Evolutionary conservation across 2,329 filamentous ascomycete species (phyloP).

Genomic region (Fusarium xyrophilum): DNA sequence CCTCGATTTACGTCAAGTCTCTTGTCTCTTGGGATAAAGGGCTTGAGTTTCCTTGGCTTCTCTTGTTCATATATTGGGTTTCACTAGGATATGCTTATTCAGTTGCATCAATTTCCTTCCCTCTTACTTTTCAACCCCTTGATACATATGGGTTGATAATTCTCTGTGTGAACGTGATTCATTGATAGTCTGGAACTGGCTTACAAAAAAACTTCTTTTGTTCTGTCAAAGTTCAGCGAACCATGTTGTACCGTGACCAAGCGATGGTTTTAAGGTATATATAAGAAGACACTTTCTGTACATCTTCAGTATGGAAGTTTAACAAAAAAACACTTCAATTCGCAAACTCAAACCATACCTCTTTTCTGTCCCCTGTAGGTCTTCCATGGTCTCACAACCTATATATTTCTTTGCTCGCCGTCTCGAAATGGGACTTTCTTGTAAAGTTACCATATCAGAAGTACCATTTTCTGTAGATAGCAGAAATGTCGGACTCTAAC

Average conservation of each 20-base stretch:
- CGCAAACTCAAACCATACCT: not conserved
- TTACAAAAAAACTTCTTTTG: not conserved
- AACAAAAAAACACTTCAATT: not conserved
- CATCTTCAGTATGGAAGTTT: not conserved
- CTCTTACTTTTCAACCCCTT: not conserved
- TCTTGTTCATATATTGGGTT: not conserved
- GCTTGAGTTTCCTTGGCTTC: not conserved
- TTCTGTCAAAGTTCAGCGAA: not conserved
- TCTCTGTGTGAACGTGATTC: slow-evolving; percentile 42
- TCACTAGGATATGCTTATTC: not conserved
- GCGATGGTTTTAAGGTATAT: not conserved
- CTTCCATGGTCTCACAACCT: not conserved
- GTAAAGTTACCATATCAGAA: not conserved
- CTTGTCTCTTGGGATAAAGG: not conserved
- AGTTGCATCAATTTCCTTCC: not conserved
- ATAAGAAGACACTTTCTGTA: not conserved
- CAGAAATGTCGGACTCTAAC: not conserved
- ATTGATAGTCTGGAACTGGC: not conserved
- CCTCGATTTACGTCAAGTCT: not conserved
- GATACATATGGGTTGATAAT: slow-evolving; percentile 38
- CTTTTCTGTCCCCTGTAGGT: not conserved
- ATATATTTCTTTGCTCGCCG: not conserved
- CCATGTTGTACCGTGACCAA: not conserved
- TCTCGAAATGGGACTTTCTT: not conserved
- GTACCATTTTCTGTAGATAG: not conserved